Evolutionary conservation across 2,329 filamentous ascomycete species (phyloP).

Genomic region (Dactylellina sp.): DNA sequence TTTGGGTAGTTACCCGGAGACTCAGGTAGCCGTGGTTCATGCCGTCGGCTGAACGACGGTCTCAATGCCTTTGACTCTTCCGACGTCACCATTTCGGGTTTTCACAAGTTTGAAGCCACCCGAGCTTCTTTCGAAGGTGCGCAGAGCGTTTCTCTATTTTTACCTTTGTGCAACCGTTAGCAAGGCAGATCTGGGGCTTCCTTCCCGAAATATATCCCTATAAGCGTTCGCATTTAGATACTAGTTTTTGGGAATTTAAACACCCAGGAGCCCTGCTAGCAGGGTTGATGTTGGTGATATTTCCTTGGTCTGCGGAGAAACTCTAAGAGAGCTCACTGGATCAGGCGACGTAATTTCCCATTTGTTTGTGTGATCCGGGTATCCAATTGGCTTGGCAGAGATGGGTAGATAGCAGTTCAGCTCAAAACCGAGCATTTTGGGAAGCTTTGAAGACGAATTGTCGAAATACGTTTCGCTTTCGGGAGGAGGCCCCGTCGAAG

Average conservation of each 20-base stretch:
- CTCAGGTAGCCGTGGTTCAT: neutral
- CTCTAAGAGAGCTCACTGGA: slow-evolving; percentile 31
- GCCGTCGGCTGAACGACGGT: slow-evolving; percentile 16
- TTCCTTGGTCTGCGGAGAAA: slow-evolving; percentile 1
- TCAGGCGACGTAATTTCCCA: slow-evolving; percentile 19
- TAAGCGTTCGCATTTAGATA: neutral
- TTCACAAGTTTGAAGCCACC: slow-evolving; percentile 1
- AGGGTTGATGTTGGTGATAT: slow-evolving; percentile 33
- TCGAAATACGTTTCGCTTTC: slow-evolving; percentile 17
- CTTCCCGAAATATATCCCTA: slow-evolving; percentile 31
- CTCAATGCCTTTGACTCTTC: slow-evolving; percentile 12
- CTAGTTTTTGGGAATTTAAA: neutral
- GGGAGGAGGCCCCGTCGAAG: neutral
- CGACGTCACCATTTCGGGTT: slow-evolving; percentile 5
- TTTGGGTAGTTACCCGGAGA: slow-evolving; percentile 12
- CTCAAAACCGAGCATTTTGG: slow-evolving; percentile 20
- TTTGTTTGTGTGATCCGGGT: slow-evolving; percentile 3
- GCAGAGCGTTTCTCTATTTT: slow-evolving; percentile 33
- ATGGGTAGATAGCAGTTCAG: slow-evolving; percentile 14
- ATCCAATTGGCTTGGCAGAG: slow-evolving; percentile 4
- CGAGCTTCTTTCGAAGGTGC: neutral
- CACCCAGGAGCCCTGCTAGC: slow-evolving; percentile 1
- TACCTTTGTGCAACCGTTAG: slow-evolving; percentile 29
- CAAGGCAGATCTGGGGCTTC: slow-evolving; percentile 42
- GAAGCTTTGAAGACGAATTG: slow-evolving; percentile 35